Conservation (phyloP, 208 protist species). For the Sergeia podlipaevii region DNA sequence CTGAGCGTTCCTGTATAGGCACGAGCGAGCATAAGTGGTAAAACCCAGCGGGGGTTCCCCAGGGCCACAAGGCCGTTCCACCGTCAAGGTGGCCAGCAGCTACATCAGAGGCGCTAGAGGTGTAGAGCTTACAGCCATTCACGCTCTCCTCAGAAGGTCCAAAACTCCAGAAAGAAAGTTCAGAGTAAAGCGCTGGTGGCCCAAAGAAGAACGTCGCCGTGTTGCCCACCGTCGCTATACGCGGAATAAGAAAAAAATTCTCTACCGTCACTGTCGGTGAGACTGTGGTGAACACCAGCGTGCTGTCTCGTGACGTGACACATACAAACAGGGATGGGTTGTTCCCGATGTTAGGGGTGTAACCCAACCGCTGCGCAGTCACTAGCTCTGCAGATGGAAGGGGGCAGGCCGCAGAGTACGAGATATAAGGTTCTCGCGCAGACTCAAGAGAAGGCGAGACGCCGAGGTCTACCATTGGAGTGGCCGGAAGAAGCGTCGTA, state of each 20-base stretch:
- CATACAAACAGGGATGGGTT: slow-evolving; percentile 19
- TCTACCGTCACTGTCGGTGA: slow-evolving; percentile 15
- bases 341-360: not conserved
- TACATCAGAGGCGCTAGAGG: too few species aligned
- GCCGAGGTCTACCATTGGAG: slow-evolving; percentile 1
- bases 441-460: slow-evolving; percentile 11
- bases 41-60: too few species aligned
- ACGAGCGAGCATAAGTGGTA: too few species aligned
- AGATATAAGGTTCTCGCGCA: too few species aligned
- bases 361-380: not conserved
- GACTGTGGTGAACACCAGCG: slow-evolving; percentile 23
- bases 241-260: slow-evolving; percentile 5
- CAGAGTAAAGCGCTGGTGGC: too few species aligned
- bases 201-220: not conserved
- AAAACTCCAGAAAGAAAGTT: too few species aligned
- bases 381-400: not conserved
- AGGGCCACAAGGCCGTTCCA: too few species aligned
- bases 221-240: slow-evolving; percentile 9
- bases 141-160: too few species aligned
- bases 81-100: too few species aligned
- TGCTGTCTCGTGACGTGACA: slow-evolving; percentile 17
- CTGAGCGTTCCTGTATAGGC: too few species aligned
- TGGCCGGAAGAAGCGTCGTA: not conserved
- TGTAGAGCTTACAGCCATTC: too few species aligned
- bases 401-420: slow-evolving; percentile 2